phyloP scores from a whole-genome alignment of 2,329 filamentous ascomycete genomes.

The Neoscytalidium dimidiatum region DNA sequence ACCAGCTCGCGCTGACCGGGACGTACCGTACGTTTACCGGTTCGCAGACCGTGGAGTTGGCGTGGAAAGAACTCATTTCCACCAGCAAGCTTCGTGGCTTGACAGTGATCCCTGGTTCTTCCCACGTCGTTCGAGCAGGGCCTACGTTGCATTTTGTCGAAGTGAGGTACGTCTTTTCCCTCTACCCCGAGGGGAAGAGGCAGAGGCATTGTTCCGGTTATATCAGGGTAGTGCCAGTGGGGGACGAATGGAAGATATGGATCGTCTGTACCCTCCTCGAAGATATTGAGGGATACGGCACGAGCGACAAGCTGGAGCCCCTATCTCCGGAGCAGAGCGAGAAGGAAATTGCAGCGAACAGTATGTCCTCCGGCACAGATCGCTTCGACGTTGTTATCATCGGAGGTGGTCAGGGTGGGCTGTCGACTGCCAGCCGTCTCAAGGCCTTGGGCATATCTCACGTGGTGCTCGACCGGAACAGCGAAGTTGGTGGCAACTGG shows the following conservation, averaged over 20 bases:
- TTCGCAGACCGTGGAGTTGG: constrained; percentile 41
- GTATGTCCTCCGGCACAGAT: constrained; percentile 27
- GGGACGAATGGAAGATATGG: constrained; percentile 42
- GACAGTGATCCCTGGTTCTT: constrained; percentile 25
- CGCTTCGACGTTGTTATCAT: constrained; percentile 23
- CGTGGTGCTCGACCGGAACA: constrained; percentile 48
- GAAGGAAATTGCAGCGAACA: constrained; percentile 33
- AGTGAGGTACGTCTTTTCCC: constrained; percentile 33
- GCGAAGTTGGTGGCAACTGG: constrained; percentile 50
- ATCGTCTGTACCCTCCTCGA: constrained; percentile 40
- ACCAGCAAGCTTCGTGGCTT: constrained; percentile 34
- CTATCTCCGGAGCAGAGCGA: constrained; percentile 26
- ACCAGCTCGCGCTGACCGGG: constrained; percentile 60
- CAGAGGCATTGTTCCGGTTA: constrained; percentile 27
- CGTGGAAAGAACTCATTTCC: constrained; percentile 35
- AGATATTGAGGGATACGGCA: constrained; percentile 39
- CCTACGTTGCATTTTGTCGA: constrained; percentile 34
- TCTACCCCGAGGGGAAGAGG: constrained; percentile 28
- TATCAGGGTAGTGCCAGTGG: constrained; percentile 33
- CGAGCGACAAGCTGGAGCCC: constrained; percentile 17
- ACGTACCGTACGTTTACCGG: constrained; percentile 58
- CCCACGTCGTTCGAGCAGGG: constrained; percentile 10
- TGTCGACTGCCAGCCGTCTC: constrained; percentile 46
- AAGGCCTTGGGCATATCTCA: constrained; percentile 45
- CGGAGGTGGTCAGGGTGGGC: constrained; percentile 48